Conservation (phyloP, 768 basidiomycete species). For the Agaricus blazei region DNA sequence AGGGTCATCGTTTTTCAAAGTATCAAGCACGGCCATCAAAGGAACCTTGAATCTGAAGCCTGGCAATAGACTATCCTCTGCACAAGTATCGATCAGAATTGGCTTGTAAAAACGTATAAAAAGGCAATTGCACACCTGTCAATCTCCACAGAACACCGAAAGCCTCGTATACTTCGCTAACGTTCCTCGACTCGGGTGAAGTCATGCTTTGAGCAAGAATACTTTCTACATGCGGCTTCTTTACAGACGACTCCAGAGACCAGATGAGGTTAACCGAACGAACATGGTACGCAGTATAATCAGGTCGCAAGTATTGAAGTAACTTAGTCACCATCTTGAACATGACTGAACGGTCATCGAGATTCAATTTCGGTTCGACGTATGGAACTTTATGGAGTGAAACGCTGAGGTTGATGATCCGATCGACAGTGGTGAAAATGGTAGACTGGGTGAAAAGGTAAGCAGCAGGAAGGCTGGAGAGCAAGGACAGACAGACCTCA, state of each 20-base stretch:
- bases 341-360: conserved; percentile 54
- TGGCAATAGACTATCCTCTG: conserved; percentile 79
- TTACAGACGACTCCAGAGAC: conserved; percentile 58
- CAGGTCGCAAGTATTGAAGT: conserved; percentile 65
- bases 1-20: conserved; percentile 73
- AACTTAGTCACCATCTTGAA: conserved; percentile 63
- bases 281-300: conserved; percentile 69
- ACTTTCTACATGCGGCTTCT: conserved; percentile 66
- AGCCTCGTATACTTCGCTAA: conserved; percentile 67
- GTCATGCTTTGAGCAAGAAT: conserved; percentile 72
- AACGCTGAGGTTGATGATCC: conserved; percentile 51
- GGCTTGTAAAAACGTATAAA: background rate
- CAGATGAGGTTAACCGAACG: conserved; percentile 82
- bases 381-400: conserved; percentile 45
- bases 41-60: conserved; percentile 83
- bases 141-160: conserved; percentile 93
- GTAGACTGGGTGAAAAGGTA: conserved; percentile 31
- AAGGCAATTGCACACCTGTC: conserved; percentile 48
- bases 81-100: background rate
- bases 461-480: conserved; percentile 9
- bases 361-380: conserved; percentile 46
- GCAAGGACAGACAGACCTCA: conserved; percentile 35
- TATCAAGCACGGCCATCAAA: conserved; percentile 83
- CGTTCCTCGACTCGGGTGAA: conserved; percentile 40
- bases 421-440: conserved; percentile 68